A percentile compares a stretch with the other conserved stretches of the same genome.
Conservation (phyloP, 768 basidiomycete species). For the Plicaturopsis crispa region DNA sequence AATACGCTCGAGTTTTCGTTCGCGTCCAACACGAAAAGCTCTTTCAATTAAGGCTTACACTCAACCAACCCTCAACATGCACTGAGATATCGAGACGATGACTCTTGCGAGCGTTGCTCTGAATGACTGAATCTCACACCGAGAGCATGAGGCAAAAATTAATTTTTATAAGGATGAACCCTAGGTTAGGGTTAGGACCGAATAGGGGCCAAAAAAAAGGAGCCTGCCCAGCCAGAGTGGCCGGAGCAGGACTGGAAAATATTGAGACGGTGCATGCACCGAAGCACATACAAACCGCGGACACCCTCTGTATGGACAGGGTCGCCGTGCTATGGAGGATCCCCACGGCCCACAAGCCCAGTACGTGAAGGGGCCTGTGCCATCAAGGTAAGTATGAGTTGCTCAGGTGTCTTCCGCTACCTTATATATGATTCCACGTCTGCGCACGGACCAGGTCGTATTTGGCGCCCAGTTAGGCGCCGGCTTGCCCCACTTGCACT, state of each 20-base stretch:
- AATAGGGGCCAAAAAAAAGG: constrained; percentile 23
- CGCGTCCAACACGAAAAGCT: too few species aligned
- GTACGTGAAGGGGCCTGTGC: constrained; percentile 46
- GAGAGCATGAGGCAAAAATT: too few species aligned
- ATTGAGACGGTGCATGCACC: constrained; percentile 75
- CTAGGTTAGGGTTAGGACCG: constrained; percentile 39
- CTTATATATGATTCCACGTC: constrained; percentile 19
- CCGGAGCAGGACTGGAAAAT: constrained; percentile 69
- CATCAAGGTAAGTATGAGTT: constrained; percentile 61
- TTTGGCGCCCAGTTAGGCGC: too few species aligned
- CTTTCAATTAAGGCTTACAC: too few species aligned
- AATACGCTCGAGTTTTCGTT: too few species aligned
- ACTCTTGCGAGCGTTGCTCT: too few species aligned
- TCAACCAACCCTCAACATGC: too few species aligned
- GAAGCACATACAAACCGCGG: constrained; percentile 58
- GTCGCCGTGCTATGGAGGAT: constrained; percentile 67
- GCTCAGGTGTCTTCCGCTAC: neutral
- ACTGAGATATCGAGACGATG: too few species aligned
- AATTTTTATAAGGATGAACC: neutral
- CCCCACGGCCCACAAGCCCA: constrained; percentile 49
- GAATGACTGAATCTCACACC: too few species aligned
- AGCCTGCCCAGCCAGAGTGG: constrained; percentile 57
- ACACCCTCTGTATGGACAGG: constrained; percentile 56
- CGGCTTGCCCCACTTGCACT: too few species aligned
- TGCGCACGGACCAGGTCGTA: constrained; percentile 21